Evolutionary conservation across 2,329 filamentous ascomycete species (phyloP).

Genomic region (Curvularia lunata): DNA sequence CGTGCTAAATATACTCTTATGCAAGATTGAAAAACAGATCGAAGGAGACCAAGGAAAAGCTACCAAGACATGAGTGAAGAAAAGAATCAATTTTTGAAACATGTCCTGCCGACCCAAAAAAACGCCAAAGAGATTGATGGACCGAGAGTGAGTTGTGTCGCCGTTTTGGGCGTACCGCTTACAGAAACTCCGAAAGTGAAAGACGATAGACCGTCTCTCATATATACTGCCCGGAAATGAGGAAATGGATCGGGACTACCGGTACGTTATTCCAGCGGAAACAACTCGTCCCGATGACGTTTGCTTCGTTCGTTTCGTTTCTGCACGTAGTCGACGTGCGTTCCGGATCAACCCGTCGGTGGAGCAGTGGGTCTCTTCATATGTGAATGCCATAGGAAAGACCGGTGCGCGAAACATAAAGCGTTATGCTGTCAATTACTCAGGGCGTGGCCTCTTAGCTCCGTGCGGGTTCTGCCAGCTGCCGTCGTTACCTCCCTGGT

Average conservation of each 20-base stretch:
- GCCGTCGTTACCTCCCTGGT: constrained; percentile 60
- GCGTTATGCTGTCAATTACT: constrained; percentile 50
- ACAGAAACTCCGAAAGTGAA: neutral
- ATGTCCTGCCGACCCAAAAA: neutral
- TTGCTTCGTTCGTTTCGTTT: constrained; percentile 4
- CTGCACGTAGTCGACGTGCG: neutral
- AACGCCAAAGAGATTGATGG: constrained; percentile 11
- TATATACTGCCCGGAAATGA: neutral
- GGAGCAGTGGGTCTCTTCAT: neutral
- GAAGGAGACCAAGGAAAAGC: constrained; percentile 2
- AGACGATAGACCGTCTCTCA: neutral
- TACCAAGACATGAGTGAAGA: constrained; percentile 19
- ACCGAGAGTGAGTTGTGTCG: neutral
- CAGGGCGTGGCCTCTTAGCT: constrained; percentile 77
- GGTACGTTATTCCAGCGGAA: neutral
- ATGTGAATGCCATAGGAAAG: neutral
- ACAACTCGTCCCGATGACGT: neutral
- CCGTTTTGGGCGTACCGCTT: neutral
- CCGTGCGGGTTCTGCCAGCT: constrained; percentile 79
- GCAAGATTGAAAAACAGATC: neutral
- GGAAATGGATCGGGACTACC: neutral
- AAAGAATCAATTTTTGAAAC: constrained; percentile 17
- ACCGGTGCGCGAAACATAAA: neutral
- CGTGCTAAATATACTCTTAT: constrained; percentile 6
- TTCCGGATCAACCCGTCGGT: neutral